Conservation (phyloP, 2,329 filamentous ascomycete species). For the Aspergillus brunneoviolaceus region DNA sequence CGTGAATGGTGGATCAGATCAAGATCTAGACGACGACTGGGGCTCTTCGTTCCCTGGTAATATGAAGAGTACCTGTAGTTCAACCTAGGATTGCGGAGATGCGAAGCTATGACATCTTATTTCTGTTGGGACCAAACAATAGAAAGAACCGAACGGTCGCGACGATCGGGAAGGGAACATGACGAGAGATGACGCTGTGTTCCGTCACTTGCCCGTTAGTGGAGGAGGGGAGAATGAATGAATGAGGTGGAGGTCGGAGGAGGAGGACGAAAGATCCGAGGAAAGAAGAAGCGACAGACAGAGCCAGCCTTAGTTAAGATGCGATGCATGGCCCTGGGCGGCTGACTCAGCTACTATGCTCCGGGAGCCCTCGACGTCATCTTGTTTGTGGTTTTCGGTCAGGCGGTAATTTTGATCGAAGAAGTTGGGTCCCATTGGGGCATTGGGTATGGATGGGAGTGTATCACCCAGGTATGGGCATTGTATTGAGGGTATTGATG, state of each 20-base stretch:
- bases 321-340: not conserved
- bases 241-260: not conserved
- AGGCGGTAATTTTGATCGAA: not conserved
- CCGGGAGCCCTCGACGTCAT: not conserved
- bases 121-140: not conserved
- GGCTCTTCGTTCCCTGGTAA: not conserved
- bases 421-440: not conserved
- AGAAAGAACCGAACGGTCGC: not conserved
- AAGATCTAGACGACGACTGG: not conserved
- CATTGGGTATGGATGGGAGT: not conserved
- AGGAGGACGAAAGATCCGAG: not conserved
- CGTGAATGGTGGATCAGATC: not conserved
- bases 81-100: not conserved
- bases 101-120: not conserved
- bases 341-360: not conserved
- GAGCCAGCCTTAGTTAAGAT: not conserved
- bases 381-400: not conserved
- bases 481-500: not conserved
- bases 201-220: not conserved
- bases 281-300: not conserved
- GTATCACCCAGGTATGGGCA: not conserved
- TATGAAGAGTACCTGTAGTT: not conserved
- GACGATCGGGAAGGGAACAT: not conserved
- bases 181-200: constrained; percentile 5
- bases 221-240: not conserved